Conservation (phyloP, 805 yeast genomes). For the Brettanomyces naardenensis region DNA sequence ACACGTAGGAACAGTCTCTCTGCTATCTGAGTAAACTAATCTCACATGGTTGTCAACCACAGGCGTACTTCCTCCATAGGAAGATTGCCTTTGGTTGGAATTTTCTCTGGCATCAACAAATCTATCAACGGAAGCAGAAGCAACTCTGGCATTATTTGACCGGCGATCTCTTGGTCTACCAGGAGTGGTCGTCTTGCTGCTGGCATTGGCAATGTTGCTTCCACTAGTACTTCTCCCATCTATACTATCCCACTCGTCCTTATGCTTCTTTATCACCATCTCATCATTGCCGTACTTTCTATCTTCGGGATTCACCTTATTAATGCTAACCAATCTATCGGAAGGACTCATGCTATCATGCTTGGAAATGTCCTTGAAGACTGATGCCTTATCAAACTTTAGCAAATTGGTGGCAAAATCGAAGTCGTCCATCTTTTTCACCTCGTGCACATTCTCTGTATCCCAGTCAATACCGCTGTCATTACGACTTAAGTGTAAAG, state of each 20-base stretch:
- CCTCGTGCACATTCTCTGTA: constrained; percentile 36
- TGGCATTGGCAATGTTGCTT: background rate
- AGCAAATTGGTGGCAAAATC: constrained; percentile 79
- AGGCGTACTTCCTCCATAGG: background rate
- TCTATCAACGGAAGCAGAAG: background rate
- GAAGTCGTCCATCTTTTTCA: constrained; percentile 54
- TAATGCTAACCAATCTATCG: constrained; percentile 68
- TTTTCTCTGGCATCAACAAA: constrained; percentile 4
- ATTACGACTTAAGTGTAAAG: constrained; percentile 8
- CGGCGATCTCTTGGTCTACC: constrained; percentile 9
- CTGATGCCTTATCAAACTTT: constrained; percentile 72
- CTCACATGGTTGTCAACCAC: constrained; percentile 1
- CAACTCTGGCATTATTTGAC: background rate
- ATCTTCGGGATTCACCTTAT: constrained; percentile 37
- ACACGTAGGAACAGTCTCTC: constrained; percentile 45
- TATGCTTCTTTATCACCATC: constrained; percentile 51
- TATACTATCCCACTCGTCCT: constrained; percentile 48
- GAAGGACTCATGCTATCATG: constrained; percentile 53
- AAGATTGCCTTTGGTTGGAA: background rate
- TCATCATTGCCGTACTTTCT: constrained; percentile 62
- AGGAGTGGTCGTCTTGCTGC: background rate
- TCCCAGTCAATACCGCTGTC: constrained; percentile 35
- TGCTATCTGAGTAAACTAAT: constrained; percentile 11
- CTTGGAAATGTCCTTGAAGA: constrained; percentile 67
- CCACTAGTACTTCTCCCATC: constrained; percentile 7